Conservation (phyloP, 2,329 filamentous ascomycete genomes). For the Cercospora sp. region DNA sequence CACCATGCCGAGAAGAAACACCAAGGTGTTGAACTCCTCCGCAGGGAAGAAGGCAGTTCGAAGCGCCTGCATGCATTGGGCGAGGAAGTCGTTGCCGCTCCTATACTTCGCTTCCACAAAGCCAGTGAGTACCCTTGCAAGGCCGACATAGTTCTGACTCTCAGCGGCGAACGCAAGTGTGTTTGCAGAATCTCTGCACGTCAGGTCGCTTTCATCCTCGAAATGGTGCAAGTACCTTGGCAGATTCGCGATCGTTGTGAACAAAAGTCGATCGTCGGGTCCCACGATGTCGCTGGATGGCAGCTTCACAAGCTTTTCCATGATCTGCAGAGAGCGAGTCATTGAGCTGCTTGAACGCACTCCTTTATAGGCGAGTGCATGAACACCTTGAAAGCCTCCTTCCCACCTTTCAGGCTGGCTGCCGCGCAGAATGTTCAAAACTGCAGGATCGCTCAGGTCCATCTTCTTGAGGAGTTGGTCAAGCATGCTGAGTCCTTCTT, state of each 20-base stretch:
- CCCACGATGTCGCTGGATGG: conserved; percentile 81
- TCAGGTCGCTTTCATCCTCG: conserved; percentile 62
- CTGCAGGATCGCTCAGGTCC: conserved; percentile 69
- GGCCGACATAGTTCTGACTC: conserved; percentile 64
- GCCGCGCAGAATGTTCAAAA: conserved; percentile 71
- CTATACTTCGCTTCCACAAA: conserved; percentile 69
- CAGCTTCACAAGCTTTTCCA: conserved; percentile 76
- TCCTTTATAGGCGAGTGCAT: conserved; percentile 86
- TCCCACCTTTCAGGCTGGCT: conserved; percentile 86
- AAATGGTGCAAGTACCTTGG: conserved; percentile 80
- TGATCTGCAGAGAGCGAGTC: conserved; percentile 70
- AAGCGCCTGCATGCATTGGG: conserved; percentile 71
- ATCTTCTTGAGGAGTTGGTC: conserved; percentile 82
- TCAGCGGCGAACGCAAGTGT: conserved; percentile 72
- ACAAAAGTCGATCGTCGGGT: conserved; percentile 77
- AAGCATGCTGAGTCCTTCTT: conserved; percentile 88
- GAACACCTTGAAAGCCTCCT: conserved; percentile 80
- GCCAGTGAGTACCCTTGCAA: conserved; percentile 68
- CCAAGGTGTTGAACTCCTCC: conserved; percentile 79
- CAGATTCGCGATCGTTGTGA: conserved; percentile 86
- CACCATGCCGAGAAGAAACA: conserved; percentile 85
- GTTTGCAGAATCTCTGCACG: conserved; percentile 64
- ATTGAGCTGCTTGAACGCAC: conserved; percentile 82
- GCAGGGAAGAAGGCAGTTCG: conserved; percentile 76
- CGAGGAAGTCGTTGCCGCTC: conserved; percentile 72